Base-by-base conservation (phyloP, 2,329 filamentous ascomycete species). In the Xylaria sp. region DNA sequence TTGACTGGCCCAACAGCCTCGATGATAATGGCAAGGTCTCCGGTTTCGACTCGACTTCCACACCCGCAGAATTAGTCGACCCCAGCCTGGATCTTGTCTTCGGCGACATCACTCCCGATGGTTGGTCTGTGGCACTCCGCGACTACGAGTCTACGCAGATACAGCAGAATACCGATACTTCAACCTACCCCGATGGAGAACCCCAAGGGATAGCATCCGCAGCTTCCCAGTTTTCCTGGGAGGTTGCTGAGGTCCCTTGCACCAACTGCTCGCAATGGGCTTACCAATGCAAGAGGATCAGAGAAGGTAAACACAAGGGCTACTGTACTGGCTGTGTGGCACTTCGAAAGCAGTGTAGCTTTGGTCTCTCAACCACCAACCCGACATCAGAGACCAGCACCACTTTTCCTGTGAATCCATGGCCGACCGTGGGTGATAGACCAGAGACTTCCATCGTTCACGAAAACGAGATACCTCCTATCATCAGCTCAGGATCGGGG, bases 271-370 rank as follows among this genome's bases (percentile, higher is more conserved):
- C 75, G 49, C 67, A 76, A 3, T 79, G 79, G 51, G 78, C 79
- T 39, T 85, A 82, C 67, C 76, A 83, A 48, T 87, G 84, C 78
- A 87, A 86, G 72, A 77, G 76, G 39, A 83, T 86, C 60, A 72
- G 78, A 39, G 83, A 86, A 71, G 83, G 83, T 79, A 76, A 77
- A 66, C 80, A 82, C 69, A 82, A 79, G 71, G 82, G 82, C 60
- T 85, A 82, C 64, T 87, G 84, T 67, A 86, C 83, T 35, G 83
- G 79, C 66, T 87, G 84, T 66, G 82, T 86, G 51, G 83, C 84
- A 11, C 73, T 86, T 39, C 76, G 78, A n/a, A 75, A 79, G 65
- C 76, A 79, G 44, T 87, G 84, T 72, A 87, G 83, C 72, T 81
- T 86, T 62, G 81, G 77, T 3, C 70, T 74, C 30, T 63, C 64